phyloP scores from a whole-genome alignment of 139 green algal genomes.

The Chlorella sp. region DNA sequence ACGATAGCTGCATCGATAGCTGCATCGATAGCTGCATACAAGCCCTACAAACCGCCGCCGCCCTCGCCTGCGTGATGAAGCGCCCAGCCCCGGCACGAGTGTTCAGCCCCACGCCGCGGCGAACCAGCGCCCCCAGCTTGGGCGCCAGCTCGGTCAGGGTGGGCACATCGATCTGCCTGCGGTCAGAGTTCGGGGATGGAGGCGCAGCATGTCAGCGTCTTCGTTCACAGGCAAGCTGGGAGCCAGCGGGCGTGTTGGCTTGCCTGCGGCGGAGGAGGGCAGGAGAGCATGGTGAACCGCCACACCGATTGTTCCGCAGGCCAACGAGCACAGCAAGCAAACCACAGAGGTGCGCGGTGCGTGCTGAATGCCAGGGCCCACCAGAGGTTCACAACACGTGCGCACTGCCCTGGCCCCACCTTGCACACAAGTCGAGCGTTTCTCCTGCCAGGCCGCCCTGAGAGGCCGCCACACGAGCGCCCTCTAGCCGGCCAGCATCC shows the following conservation, averaged over 20 bases:
- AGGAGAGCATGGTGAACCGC: no score
- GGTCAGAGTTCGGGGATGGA: no score
- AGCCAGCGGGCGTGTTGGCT: constrained; percentile 56
- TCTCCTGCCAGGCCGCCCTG: constrained; percentile 65
- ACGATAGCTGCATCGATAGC: no score
- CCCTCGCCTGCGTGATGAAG: constrained; percentile 65
- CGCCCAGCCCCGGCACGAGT: constrained; percentile 79
- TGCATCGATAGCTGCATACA: no score
- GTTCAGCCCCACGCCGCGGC: constrained; percentile 73
- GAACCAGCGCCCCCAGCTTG: constrained; percentile 48
- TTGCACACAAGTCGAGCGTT: constrained; percentile 75
- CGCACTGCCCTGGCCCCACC: neutral
- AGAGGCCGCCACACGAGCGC: constrained; percentile 59
- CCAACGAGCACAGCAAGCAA: no score
- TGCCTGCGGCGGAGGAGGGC: constrained; percentile 10
- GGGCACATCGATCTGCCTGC: constrained; percentile 52
- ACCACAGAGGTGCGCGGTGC: no score
- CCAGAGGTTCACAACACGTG: no score
- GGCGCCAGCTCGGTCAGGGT: constrained; percentile 60
- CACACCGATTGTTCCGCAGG: no score
- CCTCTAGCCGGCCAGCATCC: constrained; percentile 75
- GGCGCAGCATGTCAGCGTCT: neutral
- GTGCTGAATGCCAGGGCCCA: no score
- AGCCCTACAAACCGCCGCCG: no score
- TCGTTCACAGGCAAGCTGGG: constrained; percentile 53